These are phyloP conservation scores for Pythium scleroteichum DNA, from an alignment of 352 stramenopile genomes.

Conservation along the genomic window DNA sequence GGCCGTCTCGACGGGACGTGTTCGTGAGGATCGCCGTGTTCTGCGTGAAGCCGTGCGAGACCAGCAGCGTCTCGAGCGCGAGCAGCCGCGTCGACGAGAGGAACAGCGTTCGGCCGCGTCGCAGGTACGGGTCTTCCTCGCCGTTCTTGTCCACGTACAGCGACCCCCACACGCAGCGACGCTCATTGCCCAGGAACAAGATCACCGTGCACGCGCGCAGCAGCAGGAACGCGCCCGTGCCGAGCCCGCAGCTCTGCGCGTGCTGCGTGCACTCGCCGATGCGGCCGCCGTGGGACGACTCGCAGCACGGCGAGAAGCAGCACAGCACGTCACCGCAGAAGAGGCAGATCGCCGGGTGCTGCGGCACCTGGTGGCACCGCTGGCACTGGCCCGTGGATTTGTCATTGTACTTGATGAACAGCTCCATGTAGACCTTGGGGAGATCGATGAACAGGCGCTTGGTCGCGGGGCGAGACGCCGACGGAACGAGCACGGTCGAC, in stretches of 20 bases:
- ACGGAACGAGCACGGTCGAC: neutral
- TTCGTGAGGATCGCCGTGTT: slow-evolving; percentile 81
- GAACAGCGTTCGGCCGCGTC: slow-evolving; percentile 74
- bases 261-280: slow-evolving; percentile 81
- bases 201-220: slow-evolving; percentile 81
- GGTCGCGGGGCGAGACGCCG: neutral
- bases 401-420: slow-evolving; percentile 81
- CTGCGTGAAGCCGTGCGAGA: slow-evolving; percentile 72
- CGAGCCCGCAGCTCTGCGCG: slow-evolving; percentile 60
- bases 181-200: slow-evolving; percentile 79
- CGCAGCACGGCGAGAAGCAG: slow-evolving; percentile 76
- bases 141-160: slow-evolving; percentile 87
- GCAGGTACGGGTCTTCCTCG: slow-evolving; percentile 82
- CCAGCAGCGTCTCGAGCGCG: slow-evolving; percentile 67
- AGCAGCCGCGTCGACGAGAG: slow-evolving; percentile 53
- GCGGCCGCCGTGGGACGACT: slow-evolving; percentile 42
- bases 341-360: slow-evolving; percentile 76
- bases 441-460: slow-evolving; percentile 40
- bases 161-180: slow-evolving; percentile 80
- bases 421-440: slow-evolving; percentile 77
- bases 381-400: slow-evolving; percentile 55
- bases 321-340: slow-evolving; percentile 76
- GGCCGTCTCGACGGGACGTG: slow-evolving; percentile 71
- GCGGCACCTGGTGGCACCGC: slow-evolving; percentile 58
- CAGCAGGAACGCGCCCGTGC: slow-evolving; percentile 64